These are phyloP conservation scores for Citrus glauca DNA, from an alignment of 345 rosid genomes.

Conservation along the genomic window DNA sequence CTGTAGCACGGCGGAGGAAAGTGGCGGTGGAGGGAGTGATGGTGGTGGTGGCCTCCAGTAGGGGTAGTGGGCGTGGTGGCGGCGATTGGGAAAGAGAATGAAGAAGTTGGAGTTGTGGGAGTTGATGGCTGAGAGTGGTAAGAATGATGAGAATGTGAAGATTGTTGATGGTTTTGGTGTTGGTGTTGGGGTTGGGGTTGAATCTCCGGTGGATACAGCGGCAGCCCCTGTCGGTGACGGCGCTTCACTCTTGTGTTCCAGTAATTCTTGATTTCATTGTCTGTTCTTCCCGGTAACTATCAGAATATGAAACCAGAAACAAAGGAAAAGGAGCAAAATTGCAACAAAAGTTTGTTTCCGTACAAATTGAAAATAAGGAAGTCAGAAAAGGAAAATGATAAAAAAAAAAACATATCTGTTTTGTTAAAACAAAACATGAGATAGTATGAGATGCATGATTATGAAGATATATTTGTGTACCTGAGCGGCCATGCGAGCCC, in stretches of 20 bases:
- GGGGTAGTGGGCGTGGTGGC: constrained; percentile 17
- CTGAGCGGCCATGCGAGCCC: constrained; percentile 73
- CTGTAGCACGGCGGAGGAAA: constrained; percentile 22
- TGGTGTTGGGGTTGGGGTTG: background rate
- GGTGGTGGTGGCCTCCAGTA: constrained; percentile 10
- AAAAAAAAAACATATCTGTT: no score
- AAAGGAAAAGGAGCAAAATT: background rate
- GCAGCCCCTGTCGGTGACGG: constrained; percentile 58
- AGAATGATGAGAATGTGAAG: background rate
- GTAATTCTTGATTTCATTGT: constrained; percentile 72
- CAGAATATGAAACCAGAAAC: background rate
- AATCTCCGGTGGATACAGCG: constrained; percentile 58
- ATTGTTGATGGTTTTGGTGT: background rate
- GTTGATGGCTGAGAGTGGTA: constrained; percentile 19
- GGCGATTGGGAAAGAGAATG: constrained; percentile 30
- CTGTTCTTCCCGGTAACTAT: constrained; percentile 69
- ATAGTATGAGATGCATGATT: background rate
- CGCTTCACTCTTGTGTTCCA: constrained; percentile 76
- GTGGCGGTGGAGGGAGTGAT: constrained; percentile 10
- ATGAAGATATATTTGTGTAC: constrained; percentile 9
- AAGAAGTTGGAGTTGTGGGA: constrained; percentile 32
- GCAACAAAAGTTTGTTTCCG: background rate
- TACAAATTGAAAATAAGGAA: background rate
- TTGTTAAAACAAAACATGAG: no score
- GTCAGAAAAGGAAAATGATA: background rate